A percentile compares a stretch with the other conserved stretches of the same genome.
Evolutionary conservation across 2,329 filamentous ascomycete species (phyloP).

Genomic region (Huntiella abstrusa): DNA sequence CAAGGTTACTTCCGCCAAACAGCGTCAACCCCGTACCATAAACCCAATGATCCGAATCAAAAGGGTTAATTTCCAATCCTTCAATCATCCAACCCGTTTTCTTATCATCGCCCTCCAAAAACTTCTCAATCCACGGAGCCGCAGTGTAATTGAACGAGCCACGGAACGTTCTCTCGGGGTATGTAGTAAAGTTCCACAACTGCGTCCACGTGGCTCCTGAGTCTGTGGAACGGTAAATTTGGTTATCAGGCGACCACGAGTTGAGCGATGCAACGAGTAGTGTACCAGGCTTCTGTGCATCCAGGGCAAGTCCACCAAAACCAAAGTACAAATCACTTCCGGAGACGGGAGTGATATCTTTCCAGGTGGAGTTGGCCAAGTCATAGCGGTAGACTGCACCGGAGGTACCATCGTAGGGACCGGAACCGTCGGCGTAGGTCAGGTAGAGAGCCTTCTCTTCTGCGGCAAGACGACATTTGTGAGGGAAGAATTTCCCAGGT

Average conservation of each 20-base stretch:
- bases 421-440: slow-evolving; percentile 33
- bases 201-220: slow-evolving; percentile 34
- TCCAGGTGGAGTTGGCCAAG: slow-evolving; percentile 29
- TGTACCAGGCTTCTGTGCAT: slow-evolving; percentile 34
- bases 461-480: slow-evolving; percentile 32
- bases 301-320: slow-evolving; percentile 36
- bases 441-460: slow-evolving; percentile 35
- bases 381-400: slow-evolving; percentile 38
- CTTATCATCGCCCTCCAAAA: slow-evolving; percentile 28
- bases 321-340: slow-evolving; percentile 30
- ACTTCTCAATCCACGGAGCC: slow-evolving; percentile 35
- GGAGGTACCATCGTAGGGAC: slow-evolving; percentile 35
- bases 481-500: slow-evolving; percentile 31
- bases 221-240: slow-evolving; percentile 35
- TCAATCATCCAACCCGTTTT: slow-evolving; percentile 44
- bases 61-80: slow-evolving; percentile 35
- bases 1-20: slow-evolving; percentile 34
- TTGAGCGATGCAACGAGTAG: slow-evolving; percentile 37
- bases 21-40: slow-evolving; percentile 41
- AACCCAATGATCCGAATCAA: slow-evolving; percentile 39
- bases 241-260: slow-evolving; percentile 39
- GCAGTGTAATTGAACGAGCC: slow-evolving; percentile 27
- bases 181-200: slow-evolving; percentile 32
- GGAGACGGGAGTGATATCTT: slow-evolving; percentile 35
- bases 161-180: slow-evolving; percentile 26